phyloP scores from a whole-genome alignment of 1,284 basidiomycete species.

The Anthracocystis setariae region DNA sequence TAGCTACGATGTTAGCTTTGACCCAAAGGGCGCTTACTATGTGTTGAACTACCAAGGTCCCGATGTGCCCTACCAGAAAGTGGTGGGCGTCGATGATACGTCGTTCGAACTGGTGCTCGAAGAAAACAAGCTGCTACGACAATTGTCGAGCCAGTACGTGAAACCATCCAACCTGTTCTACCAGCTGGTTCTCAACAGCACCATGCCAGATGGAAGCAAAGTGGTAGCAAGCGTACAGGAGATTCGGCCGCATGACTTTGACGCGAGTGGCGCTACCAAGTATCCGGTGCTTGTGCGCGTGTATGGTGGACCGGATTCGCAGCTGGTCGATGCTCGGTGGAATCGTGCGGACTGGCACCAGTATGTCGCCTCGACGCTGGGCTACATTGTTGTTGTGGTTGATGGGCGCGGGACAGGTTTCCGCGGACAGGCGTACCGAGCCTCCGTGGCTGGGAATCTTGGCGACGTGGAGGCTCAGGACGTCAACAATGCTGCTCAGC shows the following conservation, averaged over 20 bases:
- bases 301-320: constrained; percentile 89
- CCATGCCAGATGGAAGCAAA: constrained; percentile 20
- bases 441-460: constrained; percentile 83
- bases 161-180: constrained; percentile 75
- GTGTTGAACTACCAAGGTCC: constrained; percentile 83
- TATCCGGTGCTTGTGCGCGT: constrained; percentile 77
- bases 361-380: constrained; percentile 81
- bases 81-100: constrained; percentile 77
- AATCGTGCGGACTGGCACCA: constrained; percentile 75
- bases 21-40: constrained; percentile 74
- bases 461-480: constrained; percentile 87
- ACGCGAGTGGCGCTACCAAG: constrained; percentile 87
- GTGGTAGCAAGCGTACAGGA: constrained; percentile 86
- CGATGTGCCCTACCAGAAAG: constrained; percentile 83
- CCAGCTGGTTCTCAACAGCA: constrained; percentile 47
- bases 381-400: constrained; percentile 86
- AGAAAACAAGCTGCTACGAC: constrained; percentile 79
- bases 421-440: constrained; percentile 83
- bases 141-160: constrained; percentile 78
- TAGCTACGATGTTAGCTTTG: constrained; percentile 72
- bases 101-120: constrained; percentile 72
- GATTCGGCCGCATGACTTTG: constrained; percentile 88
- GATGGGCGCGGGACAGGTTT: constrained; percentile 95
- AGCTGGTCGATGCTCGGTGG: constrained; percentile 52
- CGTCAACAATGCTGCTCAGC: constrained; percentile 81